A percentile compares a stretch with the other conserved stretches of the same genome.
phyloP scores from a whole-genome alignment of 2,329 filamentous ascomycete species.

The Penicillium sp. region DNA sequence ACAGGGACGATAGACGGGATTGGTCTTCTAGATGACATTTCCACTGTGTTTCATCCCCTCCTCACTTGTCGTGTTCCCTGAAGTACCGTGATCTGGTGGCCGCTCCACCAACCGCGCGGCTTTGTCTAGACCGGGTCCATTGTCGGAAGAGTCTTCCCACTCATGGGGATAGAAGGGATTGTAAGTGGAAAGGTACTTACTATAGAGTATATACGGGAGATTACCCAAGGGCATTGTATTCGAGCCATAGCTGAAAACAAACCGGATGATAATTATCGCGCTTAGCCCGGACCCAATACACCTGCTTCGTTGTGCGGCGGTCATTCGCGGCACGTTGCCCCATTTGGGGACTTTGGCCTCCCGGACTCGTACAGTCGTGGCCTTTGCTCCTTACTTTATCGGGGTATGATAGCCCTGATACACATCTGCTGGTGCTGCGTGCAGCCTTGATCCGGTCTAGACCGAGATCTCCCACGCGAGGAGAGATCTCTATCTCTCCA shows the following conservation, averaged over 20 bases:
- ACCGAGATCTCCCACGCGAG: neutral
- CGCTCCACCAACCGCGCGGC: neutral
- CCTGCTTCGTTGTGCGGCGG: constrained; percentile 14
- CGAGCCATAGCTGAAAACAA: neutral
- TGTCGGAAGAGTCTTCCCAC: constrained; percentile 1
- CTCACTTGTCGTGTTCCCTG: neutral
- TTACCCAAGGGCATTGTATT: neutral
- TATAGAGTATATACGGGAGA: neutral
- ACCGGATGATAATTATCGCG: constrained; percentile 5
- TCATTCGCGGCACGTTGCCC: constrained; percentile 10
- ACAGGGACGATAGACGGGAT: neutral
- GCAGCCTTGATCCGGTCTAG: constrained; percentile 1
- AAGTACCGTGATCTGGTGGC: neutral
- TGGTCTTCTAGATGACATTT: neutral
- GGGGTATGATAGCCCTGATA: neutral
- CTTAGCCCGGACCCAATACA: constrained; percentile 13
- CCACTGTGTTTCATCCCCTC: neutral
- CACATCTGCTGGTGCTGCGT: neutral
- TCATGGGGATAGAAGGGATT: neutral
- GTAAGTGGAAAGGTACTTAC: neutral
- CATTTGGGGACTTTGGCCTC: constrained; percentile 6
- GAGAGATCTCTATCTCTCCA: neutral
- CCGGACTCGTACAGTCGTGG: neutral
- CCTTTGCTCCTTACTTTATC: neutral
- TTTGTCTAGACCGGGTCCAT: constrained; percentile 14